Evolutionary conservation across 2,329 filamentous ascomycete species (phyloP).

Genomic region (Fusarium sp.): DNA sequence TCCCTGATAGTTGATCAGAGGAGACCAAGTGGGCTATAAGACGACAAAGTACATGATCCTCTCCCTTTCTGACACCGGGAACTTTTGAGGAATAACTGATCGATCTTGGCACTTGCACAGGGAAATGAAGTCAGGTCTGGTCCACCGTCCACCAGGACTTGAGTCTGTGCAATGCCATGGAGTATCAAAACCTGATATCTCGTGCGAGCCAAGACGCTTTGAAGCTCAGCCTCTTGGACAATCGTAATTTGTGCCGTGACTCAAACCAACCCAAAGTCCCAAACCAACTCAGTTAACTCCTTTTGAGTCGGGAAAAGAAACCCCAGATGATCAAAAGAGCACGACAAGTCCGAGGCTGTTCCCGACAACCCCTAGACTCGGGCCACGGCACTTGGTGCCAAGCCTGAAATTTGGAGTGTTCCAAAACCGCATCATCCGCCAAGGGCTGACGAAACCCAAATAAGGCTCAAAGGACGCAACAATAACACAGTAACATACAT

Average conservation of each 20-base stretch:
- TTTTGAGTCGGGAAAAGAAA: neutral
- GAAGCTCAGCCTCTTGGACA: conserved; percentile 1
- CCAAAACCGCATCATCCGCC: conserved; percentile 43
- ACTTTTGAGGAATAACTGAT: conserved; percentile 12
- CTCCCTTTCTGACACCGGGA: neutral
- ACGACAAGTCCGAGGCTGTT: conserved; percentile 24
- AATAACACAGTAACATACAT: neutral
- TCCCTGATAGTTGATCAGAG: neutral
- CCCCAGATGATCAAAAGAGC: neutral
- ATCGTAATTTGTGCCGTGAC: neutral
- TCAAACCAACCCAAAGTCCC: conserved; percentile 1
- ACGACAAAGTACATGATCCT: conserved; percentile 19
- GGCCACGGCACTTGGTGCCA: conserved; percentile 45
- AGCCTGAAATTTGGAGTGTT: conserved; percentile 29
- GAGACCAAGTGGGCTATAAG: conserved; percentile 7
- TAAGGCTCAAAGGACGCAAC: neutral
- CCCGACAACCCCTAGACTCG: conserved; percentile 31
- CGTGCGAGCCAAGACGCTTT: conserved; percentile 14
- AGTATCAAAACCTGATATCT: conserved; percentile 4
- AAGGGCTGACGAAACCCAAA: conserved; percentile 10
- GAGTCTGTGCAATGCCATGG: neutral
- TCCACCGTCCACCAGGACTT: neutral
- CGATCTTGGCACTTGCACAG: conserved; percentile 12
- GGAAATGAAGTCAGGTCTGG: conserved; percentile 6
- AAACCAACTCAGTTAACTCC: neutral